Conservation (phyloP, 129 eudicot genomes). For the Flaveria trinervia region DNA sequence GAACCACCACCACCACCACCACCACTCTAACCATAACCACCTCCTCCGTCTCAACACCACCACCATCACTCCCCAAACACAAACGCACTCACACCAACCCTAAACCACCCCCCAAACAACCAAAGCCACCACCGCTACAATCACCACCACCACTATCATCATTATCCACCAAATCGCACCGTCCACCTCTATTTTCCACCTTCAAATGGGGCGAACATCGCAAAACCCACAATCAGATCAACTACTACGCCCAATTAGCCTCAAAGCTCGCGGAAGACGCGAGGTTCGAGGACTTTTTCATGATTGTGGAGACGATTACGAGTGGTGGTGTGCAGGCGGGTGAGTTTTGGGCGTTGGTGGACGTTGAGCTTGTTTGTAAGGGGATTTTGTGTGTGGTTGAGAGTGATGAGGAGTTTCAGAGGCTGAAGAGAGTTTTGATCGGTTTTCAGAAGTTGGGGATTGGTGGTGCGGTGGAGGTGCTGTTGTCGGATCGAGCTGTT, state of each 20-base stretch:
- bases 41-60: constrained; percentile 43
- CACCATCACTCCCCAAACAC: constrained; percentile 36
- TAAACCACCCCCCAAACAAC: constrained; percentile 35
- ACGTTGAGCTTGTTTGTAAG: constrained; percentile 37
- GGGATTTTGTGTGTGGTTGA: constrained; percentile 51
- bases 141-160: neutral
- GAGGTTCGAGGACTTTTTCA: constrained; percentile 59
- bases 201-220: constrained; percentile 38
- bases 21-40: constrained; percentile 40
- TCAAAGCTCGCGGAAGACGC: constrained; percentile 74
- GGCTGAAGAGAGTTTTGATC: constrained; percentile 41
- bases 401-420: constrained; percentile 48
- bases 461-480: constrained; percentile 20
- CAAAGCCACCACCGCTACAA: constrained; percentile 23
- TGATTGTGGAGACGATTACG: constrained; percentile 60
- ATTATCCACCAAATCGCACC: constrained; percentile 35
- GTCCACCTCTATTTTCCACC: constrained; percentile 46
- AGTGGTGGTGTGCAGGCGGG: constrained; percentile 38
- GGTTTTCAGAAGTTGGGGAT: constrained; percentile 55
- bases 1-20: constrained; percentile 43
- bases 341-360: constrained; percentile 47
- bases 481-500: constrained; percentile 48
- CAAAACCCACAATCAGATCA: constrained; percentile 32
- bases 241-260: constrained; percentile 64
- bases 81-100: constrained; percentile 24